Evolutionary conservation across 179 eudicot genomes (phyloP), one percentile per base, ranked within the genome.

Genomic region (Beta corolliflora): DNA sequence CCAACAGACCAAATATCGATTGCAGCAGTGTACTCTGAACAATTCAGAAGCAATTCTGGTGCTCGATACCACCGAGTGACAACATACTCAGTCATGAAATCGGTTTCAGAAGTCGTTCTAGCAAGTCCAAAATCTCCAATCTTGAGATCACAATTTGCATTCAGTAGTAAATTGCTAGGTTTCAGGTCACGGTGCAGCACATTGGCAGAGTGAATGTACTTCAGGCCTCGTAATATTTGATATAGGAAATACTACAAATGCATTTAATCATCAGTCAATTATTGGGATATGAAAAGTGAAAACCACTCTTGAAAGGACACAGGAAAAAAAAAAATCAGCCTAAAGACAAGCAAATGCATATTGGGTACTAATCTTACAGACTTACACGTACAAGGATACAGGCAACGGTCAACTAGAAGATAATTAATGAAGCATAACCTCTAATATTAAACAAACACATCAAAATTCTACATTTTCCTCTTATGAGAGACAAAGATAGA

Each of bases 1-100:
- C 99, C 99, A 18, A 95, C 99, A 74, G 99, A 95, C 99, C 99
- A 95, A 25, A 94, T 95, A 85, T 95, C 99, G 54, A 95, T 95
- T 60, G 99, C 96, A 81, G 96, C 93, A 63, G 99, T 95, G 86
- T 95, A 95, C 84, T 94, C 99, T 41, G 99, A 94, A 79, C 99
- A 95, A 81, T 94, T 95, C 25, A 95, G 83, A 79, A 95, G 98
- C 88, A 95, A 86, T 78, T 95, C 99, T 2, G 99, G 99, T 41
- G 98, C 97, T 76, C 99, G 87, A 71, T 95, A 95, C 99, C 99
- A 95, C 46, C 99, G 95, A 80, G 99, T 94, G 74, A 95, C 99
- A 64, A 95, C 99, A 82, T 95, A 95, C 86, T 95, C 99, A 0
- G 99, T 95, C 99, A 95, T 94, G 89, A 95, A 94, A 87, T 95